Percentiles rank a stretch among this genome's conserved stretches.
phyloP scores from a whole-genome alignment of 2,329 filamentous ascomycete genomes.

The Parastagonospora nodorum region DNA sequence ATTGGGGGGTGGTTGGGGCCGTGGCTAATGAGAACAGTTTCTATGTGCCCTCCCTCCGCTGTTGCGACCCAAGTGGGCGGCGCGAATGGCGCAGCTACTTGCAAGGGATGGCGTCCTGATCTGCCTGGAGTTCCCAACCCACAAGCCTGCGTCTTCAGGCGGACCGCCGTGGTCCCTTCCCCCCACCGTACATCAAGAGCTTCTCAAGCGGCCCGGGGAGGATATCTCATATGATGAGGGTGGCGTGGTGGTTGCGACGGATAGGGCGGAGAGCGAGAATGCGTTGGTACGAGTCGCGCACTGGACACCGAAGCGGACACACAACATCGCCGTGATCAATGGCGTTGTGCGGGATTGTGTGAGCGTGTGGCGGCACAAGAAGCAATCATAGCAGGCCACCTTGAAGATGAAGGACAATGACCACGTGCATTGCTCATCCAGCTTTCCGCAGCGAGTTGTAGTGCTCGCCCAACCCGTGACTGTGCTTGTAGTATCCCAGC shows the following conservation, averaged over 20 bases:
- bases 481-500: slow-evolving; percentile 94
- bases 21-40: slow-evolving; percentile 51
- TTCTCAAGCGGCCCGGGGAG: slow-evolving; percentile 72
- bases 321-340: slow-evolving; percentile 51
- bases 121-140: slow-evolving; percentile 78
- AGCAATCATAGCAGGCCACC: slow-evolving; percentile 2
- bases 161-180: slow-evolving; percentile 77
- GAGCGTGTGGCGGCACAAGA: slow-evolving; percentile 53
- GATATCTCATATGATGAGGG: slow-evolving; percentile 65
- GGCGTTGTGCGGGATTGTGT: slow-evolving; percentile 58
- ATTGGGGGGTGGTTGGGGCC: background rate
- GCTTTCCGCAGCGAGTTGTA: slow-evolving; percentile 79
- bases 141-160: slow-evolving; percentile 66
- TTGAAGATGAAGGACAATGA: too few relatives aligned
- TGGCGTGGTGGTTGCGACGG: slow-evolving; percentile 55
- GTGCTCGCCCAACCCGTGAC: slow-evolving; percentile 93
- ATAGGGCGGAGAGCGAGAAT: slow-evolving; percentile 49
- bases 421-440: slow-evolving; percentile 20
- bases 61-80: slow-evolving; percentile 63
- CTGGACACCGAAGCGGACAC: slow-evolving; percentile 62
- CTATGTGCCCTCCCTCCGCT: slow-evolving; percentile 63
- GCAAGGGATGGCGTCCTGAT: slow-evolving; percentile 59
- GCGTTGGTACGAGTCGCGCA: slow-evolving; percentile 55
- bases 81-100: slow-evolving; percentile 60
- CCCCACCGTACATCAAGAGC: slow-evolving; percentile 71